Base-by-base conservation (phyloP, 805 yeast genomes). In the Cyberlindnera mycetangii region DNA sequence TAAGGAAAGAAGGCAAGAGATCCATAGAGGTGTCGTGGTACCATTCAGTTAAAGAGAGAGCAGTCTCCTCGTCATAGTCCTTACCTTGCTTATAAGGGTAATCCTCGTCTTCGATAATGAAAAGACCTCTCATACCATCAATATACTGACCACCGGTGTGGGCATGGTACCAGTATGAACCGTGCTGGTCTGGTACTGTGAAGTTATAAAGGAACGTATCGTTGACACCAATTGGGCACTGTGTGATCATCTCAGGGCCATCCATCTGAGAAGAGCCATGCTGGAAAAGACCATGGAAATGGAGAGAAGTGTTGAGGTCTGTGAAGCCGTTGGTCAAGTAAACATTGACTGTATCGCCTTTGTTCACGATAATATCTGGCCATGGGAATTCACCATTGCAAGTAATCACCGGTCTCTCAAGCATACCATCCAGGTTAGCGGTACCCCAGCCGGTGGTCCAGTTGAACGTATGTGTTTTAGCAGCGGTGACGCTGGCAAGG, bases 121-220 rank as follows among this genome's bases (percentile, higher is more conserved):
- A 77, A 17, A 78, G 70, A 59, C 84, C 93, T 69, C 89, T 76
- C 80, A 85, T 76, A 62, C 99, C 99, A 62, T 93, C 98, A 65
- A 93, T 90, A 59, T 89, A 89, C 67, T 90, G 95, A 55, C 90
- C 92, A 18, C 75, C 67, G 28, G 90, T 80, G 69, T 93, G 99
- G 24, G 98, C 88, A 67, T 93, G 99, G 74, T 92, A 93, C 99
- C 99, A 93, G 74, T 74, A 93, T 16, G 96, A 78, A 59, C 99
- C 99, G 46, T 74, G 79, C 68, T 93, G 97, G 48, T 63, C 65
- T 39, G 77, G 78, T 49, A 89, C 88, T 21, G 96, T 85, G 67
- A 93, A 93, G 72, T 92, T 89, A 74, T 93, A 93, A 51, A 83
- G 66, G 67, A 79, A 72, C 16, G 85, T 75, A 49, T 78, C 76